Evolutionary conservation across 768 basidiomycete species (phyloP).

Genomic region (Auriscalpium vulgare): DNA sequence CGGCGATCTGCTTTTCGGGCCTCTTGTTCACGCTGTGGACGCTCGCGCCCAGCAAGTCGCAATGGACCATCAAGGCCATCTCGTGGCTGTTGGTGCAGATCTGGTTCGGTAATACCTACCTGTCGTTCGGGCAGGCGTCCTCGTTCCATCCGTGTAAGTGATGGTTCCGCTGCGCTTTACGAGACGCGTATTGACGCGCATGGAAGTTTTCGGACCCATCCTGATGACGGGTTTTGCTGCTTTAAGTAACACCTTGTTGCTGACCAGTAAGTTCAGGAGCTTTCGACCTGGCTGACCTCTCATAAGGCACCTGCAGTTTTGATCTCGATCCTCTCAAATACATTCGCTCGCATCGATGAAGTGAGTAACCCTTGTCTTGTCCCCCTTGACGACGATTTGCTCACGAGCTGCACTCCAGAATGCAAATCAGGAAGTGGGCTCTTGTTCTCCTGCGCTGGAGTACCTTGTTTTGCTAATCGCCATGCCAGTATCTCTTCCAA

Average conservation of each 20-base stretch:
- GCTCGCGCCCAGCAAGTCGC: conserved; percentile 30
- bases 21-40: conserved; percentile 49
- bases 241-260: conserved; percentile 63
- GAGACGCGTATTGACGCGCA: neutral
- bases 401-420: conserved; percentile 27
- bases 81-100: conserved; percentile 84
- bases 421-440: conserved; percentile 48
- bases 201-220: conserved; percentile 56
- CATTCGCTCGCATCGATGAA: conserved; percentile 69
- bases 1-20: conserved; percentile 76
- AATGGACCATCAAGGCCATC: conserved; percentile 41
- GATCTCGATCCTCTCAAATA: conserved; percentile 87
- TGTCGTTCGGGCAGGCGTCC: conserved; percentile 37
- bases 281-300: conserved; percentile 22
- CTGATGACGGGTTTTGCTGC: conserved; percentile 79
- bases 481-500: conserved; percentile 72
- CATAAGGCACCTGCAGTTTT: conserved; percentile 34
- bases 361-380: conserved; percentile 24
- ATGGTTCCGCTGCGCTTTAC: neutral
- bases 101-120: conserved; percentile 75
- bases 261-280: conserved; percentile 52
- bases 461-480: neutral
- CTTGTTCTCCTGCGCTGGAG: neutral
- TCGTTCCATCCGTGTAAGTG: conserved; percentile 32
- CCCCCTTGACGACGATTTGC: conserved; percentile 12